Base-by-base conservation (phyloP, 345 rosid species). In the Gossypium herbaceum region DNA sequence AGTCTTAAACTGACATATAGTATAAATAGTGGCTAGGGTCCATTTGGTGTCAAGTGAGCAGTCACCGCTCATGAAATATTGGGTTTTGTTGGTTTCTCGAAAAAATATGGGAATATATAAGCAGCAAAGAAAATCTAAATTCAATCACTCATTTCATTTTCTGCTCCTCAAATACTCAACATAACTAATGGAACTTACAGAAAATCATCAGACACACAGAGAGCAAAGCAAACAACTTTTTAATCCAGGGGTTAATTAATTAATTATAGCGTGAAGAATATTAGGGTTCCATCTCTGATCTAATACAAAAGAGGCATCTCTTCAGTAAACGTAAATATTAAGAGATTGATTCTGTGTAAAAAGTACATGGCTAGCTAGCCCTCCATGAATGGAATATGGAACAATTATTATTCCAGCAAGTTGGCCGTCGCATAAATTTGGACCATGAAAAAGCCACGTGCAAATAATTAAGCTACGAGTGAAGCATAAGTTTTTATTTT, bases 31-130 rank as follows among this genome's bases (percentile, higher is more conserved):
- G 3, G 12, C 34, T 12, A 39, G 27, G 74, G 70, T 68, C 81
- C 77, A 74, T 20, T 17, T 17, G 1, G 62, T 75, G 76, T 58
- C 76, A 79, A 75, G 71, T 56, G 12, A 57, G 44, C 9, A 41
- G 73, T 72, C 82, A 66, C 74, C 70, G 63, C 41, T 73, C 79
- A 64, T 51, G 64, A 71, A 69, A 69, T 60, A 27, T 70, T 16
- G 34, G 27, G 15, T 19, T 24, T 51, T 51, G 56, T 65, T 72
- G 61, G 12, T 72, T 71, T 75, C 73, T 75, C 56, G 0, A 66
- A 58, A 58, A 45, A 57, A 19, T 20, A 43, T 66, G 70, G 54
- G n/a, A 34, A 44, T 2, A 12, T 22, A 22, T 2, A 17, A 34
- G 69, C 43, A 20, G 71, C 71, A 45, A 66, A 45, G 54, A 59